A percentile compares a stretch with the other conserved stretches of the same genome.
Conservation (phyloP, 2,329 filamentous ascomycete genomes). For the Samsoniella hepiali region DNA sequence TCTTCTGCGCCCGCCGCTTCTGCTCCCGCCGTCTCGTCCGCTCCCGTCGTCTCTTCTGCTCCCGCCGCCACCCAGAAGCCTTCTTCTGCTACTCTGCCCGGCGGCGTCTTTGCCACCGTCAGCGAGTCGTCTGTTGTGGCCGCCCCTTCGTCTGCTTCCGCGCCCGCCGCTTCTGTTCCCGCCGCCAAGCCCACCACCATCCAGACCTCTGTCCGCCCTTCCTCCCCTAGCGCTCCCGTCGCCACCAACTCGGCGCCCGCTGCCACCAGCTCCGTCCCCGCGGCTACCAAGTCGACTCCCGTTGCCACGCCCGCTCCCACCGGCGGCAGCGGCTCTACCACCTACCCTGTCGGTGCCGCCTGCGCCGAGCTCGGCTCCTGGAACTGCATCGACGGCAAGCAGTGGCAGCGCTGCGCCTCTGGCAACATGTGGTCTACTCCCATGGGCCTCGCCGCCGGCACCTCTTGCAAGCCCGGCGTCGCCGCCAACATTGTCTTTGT, state of each 20-base stretch:
- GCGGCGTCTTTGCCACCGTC: slow-evolving; percentile 43
- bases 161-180: background rate
- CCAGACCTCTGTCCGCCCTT: slow-evolving; percentile 10
- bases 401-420: slow-evolving; percentile 62
- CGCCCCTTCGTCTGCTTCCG: background rate
- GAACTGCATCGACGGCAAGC: slow-evolving; percentile 54
- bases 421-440: slow-evolving; percentile 49
- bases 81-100: slow-evolving; percentile 28
- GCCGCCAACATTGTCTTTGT: slow-evolving; percentile 26
- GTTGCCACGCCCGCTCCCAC: slow-evolving; percentile 11
- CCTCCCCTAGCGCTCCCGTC: slow-evolving; percentile 15
- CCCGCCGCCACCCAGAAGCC: background rate
- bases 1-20: slow-evolving; percentile 23
- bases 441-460: slow-evolving; percentile 52
- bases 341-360: slow-evolving; percentile 36
- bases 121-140: slow-evolving; percentile 8
- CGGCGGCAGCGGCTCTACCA: slow-evolving; percentile 22
- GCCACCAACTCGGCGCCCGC: slow-evolving; percentile 21
- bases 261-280: slow-evolving; percentile 26
- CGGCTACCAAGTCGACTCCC: slow-evolving; percentile 23
- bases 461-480: slow-evolving; percentile 41
- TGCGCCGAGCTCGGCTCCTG: slow-evolving; percentile 55
- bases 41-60: background rate
- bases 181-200: slow-evolving; percentile 14
- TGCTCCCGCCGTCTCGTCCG: slow-evolving; percentile 19